These are phyloP conservation scores for Hygrophoropsis aurantiaca DNA, from an alignment of 768 basidiomycete species.

Conservation along the genomic window DNA sequence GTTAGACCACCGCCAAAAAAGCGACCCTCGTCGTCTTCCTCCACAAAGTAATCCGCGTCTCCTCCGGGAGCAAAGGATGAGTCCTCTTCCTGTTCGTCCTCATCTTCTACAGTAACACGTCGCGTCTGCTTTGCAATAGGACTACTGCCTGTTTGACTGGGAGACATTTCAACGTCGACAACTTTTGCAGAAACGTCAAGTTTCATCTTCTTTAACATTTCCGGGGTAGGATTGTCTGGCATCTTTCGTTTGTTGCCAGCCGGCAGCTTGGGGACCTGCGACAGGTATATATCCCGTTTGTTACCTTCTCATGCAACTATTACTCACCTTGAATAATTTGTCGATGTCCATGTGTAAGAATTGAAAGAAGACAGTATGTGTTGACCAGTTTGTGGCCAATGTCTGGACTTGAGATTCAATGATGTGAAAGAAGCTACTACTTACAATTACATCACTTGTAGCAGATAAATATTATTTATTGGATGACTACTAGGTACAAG, in stretches of 20 bases:
- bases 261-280: constrained; percentile 68
- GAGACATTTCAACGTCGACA: constrained; percentile 9
- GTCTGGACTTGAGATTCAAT: too few relatives aligned
- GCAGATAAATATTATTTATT: too few relatives aligned
- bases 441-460: too few relatives aligned
- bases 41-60: constrained; percentile 87
- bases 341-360: constrained; percentile 44
- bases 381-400: too few relatives aligned
- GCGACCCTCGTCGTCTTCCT: constrained; percentile 90
- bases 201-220: constrained; percentile 81
- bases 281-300: constrained; percentile 1
- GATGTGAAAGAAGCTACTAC: too few relatives aligned
- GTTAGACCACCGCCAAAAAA: constrained; percentile 95
- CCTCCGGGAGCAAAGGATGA: constrained; percentile 75
- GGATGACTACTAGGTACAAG: too few relatives aligned
- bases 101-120: constrained; percentile 60
- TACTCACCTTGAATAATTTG: constrained; percentile 46
- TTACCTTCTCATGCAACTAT: background rate
- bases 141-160: constrained; percentile 8
- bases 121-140: constrained; percentile 32
- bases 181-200: constrained; percentile 39
- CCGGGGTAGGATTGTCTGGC: constrained; percentile 73
- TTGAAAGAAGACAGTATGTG: too few relatives aligned
- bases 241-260: constrained; percentile 68
- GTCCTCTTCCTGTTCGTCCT: constrained; percentile 29